Evolutionary conservation across 108 stramenopile species (phyloP), one percentile per base, ranked within the genome.

Genomic region (Nannochloropsis salina): DNA sequence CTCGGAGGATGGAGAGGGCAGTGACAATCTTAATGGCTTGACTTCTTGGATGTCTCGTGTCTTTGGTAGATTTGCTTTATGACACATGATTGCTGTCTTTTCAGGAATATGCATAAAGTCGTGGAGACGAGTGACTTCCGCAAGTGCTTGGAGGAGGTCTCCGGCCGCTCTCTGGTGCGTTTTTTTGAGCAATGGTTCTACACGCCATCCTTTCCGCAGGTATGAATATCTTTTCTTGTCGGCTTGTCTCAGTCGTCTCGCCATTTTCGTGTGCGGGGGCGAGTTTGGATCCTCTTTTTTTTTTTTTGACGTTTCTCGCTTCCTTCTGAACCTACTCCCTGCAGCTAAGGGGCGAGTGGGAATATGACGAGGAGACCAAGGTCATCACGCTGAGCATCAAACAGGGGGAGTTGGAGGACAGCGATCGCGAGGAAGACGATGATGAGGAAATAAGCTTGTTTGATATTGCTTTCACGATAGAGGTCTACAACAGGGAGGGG

Each of bases 121-220:
- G 47, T 51, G 47, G 47, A 51, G 47, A 51, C 47, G 47, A 51
- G 47, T 15, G 47, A 51, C 47, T 51, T 51, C 47, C 47, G 47
- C 10, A 51, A 51, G 47, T 51, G 47, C 47, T 15, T 51, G 47
- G 47, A 51, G 15, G 47, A 51, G 47, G 47, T 51, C 47, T 51
- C 47, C 12, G 47, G 47, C 47, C 47, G 47, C 47, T 51, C 47
- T 15, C 47, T 51, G 10, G 47, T 51, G 12, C 47, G 47, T 15
- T 51, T 51, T 15, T 51, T 51, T 15, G 47, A 51, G 47, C 47
- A 51, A 51, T 51, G 47, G 47, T 51, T 51, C 47, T 51, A 51
- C 47, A 12, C 47, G 12, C 47, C 47, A 10, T 51, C 47, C 47
- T 51, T 51, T 51, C 47, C 47, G 47, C 47, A 51, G 47, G 47